These are phyloP conservation scores for Durio zibethinus DNA, from an alignment of 345 rosid genomes.

Conservation along the genomic window DNA sequence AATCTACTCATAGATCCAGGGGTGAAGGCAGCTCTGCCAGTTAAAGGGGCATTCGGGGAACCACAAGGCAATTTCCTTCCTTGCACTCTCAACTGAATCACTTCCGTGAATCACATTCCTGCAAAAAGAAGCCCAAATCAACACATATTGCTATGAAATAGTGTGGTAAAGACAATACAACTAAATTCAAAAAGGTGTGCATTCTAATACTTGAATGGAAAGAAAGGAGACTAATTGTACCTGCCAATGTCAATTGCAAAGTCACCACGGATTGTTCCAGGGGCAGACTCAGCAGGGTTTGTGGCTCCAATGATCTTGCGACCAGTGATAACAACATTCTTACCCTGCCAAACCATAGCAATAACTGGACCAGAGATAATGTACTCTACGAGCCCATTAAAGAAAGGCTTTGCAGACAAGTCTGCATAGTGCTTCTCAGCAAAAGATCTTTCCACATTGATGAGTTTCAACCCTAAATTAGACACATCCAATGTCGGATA, in stretches of 20 bases:
- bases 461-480: slow-evolving; percentile 66
- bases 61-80: slow-evolving; percentile 90
- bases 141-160: neutral
- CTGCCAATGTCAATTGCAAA: slow-evolving; percentile 86
- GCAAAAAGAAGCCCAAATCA: neutral
- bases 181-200: neutral
- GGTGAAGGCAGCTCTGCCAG: slow-evolving; percentile 79
- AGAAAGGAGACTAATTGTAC: slow-evolving; percentile 20
- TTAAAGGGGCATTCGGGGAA: slow-evolving; percentile 70
- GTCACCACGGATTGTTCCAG: slow-evolving; percentile 97
- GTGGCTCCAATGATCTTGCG: slow-evolving; percentile 96
- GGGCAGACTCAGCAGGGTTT: slow-evolving; percentile 83
- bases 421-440: slow-evolving; percentile 90
- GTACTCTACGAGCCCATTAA: slow-evolving; percentile 83
- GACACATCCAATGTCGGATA: neutral
- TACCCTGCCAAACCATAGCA: slow-evolving; percentile 98
- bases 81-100: slow-evolving; percentile 74
- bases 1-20: slow-evolving; percentile 83
- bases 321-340: slow-evolving; percentile 76
- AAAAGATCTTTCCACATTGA: slow-evolving; percentile 63
- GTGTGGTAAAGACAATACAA: neutral
- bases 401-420: slow-evolving; percentile 82
- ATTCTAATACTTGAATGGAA: neutral
- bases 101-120: slow-evolving; percentile 96
- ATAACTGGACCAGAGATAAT: slow-evolving; percentile 92